These are phyloP conservation scores for Auriscalpium microsporum DNA, from an alignment of 768 basidiomycete genomes.

Conservation along the genomic window DNA sequence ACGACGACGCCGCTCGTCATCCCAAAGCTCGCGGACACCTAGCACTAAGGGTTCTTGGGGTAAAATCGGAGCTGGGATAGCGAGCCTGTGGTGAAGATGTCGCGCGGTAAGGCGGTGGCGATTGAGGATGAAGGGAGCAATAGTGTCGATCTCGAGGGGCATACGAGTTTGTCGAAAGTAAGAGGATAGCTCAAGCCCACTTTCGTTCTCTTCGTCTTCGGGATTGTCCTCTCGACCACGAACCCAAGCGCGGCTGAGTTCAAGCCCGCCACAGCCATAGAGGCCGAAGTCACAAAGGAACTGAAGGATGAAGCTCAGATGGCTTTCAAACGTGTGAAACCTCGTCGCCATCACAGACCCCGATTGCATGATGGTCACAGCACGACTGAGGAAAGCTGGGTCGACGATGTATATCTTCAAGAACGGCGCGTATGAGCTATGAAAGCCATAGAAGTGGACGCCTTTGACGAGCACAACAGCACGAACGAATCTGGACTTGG, in stretches of 20 bases:
- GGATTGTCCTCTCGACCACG: constrained; percentile 34
- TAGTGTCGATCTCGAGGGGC: constrained; percentile 78
- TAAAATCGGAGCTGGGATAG: constrained; percentile 45
- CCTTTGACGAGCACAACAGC: constrained; percentile 85
- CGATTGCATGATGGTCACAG: constrained; percentile 69
- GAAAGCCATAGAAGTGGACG: constrained; percentile 93
- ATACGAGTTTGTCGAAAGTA: constrained; percentile 58
- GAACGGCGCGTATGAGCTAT: constrained; percentile 75
- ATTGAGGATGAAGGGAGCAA: constrained; percentile 80
- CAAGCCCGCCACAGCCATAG: constrained; percentile 88
- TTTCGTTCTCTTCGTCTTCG: constrained; percentile 18
- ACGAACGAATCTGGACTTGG: constrained; percentile 55
- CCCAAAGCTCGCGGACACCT: constrained; percentile 92
- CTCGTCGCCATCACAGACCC: constrained; percentile 75
- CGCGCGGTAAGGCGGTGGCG: constrained; percentile 57
- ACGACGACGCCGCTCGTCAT: constrained; percentile 82
- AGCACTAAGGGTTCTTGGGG: constrained; percentile 69
- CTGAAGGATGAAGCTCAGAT: constrained; percentile 81
- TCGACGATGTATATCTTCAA: constrained; percentile 77
- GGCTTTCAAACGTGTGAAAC: constrained; percentile 81
- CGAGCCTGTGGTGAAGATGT: constrained; percentile 55
- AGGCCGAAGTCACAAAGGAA: constrained; percentile 94
- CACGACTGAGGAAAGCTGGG: constrained; percentile 59
- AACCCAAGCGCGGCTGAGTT: constrained; percentile 59
- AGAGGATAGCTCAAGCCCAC: constrained; percentile 40